phyloP scores from a whole-genome alignment of 805 yeast genomes.

The Suhomyces sp. region DNA sequence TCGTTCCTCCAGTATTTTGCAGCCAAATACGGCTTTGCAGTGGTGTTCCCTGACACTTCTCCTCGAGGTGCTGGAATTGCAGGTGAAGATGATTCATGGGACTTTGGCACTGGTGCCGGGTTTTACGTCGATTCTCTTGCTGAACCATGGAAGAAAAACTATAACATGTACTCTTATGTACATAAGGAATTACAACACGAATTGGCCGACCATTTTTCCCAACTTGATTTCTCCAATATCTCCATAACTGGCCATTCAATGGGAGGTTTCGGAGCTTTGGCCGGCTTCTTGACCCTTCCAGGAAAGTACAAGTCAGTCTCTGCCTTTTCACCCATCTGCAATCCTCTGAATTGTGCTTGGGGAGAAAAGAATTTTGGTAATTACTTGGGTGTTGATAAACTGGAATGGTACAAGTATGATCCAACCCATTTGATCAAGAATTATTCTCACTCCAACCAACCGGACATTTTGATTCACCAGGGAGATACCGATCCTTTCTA shows the following conservation, averaged over 20 bases:
- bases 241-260: conserved; percentile 96
- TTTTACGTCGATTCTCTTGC: conserved; percentile 85
- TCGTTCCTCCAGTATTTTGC: conserved; percentile 85
- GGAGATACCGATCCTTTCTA: conserved; percentile 82
- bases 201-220: conserved; percentile 42
- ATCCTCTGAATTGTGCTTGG: conserved; percentile 81
- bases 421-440: conserved; percentile 72
- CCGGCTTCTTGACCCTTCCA: conserved; percentile 64
- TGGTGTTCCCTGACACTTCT: conserved; percentile 95
- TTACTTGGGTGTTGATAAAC: conserved; percentile 65
- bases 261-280: conserved; percentile 96
- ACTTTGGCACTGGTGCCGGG: conserved; percentile 94
- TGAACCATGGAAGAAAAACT: conserved; percentile 68
- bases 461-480: conserved; percentile 72
- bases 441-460: conserved; percentile 45
- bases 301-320: conserved; percentile 74
- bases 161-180: conserved; percentile 84
- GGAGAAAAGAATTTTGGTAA: conserved; percentile 81
- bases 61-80: conserved; percentile 80
- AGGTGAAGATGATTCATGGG: conserved; percentile 85
- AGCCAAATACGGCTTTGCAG: conserved; percentile 76
- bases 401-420: conserved; percentile 74
- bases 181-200: conserved; percentile 65
- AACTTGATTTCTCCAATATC: conserved; percentile 62
- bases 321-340: conserved; percentile 88